Conservation (phyloP, 2,329 filamentous ascomycete species). For the Chrysoporthe austroafricana region DNA sequence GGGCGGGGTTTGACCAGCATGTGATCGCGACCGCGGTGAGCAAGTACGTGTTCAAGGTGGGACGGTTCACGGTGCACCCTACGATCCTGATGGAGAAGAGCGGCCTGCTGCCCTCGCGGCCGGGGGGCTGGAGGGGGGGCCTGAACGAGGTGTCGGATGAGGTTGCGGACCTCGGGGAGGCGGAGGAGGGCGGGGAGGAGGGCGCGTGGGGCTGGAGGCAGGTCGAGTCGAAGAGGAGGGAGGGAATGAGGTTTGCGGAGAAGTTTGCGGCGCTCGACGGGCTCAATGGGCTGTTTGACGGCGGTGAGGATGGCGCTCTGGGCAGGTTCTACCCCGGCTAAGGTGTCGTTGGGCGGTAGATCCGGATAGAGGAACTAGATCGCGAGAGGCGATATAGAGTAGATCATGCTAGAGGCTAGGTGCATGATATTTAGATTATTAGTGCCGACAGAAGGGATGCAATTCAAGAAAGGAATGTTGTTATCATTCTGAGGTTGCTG, state of each 20-base stretch:
- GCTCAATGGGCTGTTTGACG: constrained; percentile 56
- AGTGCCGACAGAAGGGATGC: no score
- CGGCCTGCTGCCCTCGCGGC: constrained; percentile 73
- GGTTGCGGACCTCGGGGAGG: constrained; percentile 34
- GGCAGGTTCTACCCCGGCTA: constrained; percentile 45
- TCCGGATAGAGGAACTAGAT: not conserved
- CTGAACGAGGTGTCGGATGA: constrained; percentile 44
- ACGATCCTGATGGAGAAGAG: constrained; percentile 73
- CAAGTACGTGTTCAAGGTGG: constrained; percentile 85
- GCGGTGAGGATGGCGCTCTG: constrained; percentile 55
- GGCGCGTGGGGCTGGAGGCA: constrained; percentile 61
- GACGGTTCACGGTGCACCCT: constrained; percentile 81
- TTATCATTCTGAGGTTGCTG: not conserved
- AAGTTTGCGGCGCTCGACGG: constrained; percentile 63
- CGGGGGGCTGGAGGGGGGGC: constrained; percentile 64
- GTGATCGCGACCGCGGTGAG: constrained; percentile 73
- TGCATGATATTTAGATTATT: not conserved
- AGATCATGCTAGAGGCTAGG: not conserved
- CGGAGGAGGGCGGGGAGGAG: constrained; percentile 41
- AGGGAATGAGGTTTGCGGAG: constrained; percentile 58
- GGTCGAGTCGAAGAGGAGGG: constrained; percentile 58
- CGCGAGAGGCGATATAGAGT: no score
- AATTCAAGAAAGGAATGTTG: not conserved
- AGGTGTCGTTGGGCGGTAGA: not conserved
- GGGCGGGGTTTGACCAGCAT: constrained; percentile 59